phyloP scores from a whole-genome alignment of 495 filamentous ascomycete species.

The Hypomontagnella monticulosa region DNA sequence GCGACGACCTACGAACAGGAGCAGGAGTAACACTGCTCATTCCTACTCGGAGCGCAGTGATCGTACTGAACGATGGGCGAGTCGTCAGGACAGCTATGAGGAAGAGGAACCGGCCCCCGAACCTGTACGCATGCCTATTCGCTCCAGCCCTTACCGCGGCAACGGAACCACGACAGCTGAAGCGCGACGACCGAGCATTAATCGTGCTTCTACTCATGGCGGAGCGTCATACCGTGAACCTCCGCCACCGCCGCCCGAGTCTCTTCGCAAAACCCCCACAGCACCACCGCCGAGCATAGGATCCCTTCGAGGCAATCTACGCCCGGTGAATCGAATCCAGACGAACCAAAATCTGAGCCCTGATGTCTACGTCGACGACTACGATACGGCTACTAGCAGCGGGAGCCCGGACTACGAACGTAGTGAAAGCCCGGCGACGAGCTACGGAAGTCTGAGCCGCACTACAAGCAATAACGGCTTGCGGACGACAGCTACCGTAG shows the following conservation, averaged over 20 bases:
- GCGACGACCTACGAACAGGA: constrained; percentile 48
- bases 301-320: constrained; percentile 52
- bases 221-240: constrained; percentile 46
- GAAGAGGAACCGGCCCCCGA: constrained; percentile 50
- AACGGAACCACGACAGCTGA: constrained; percentile 59
- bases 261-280: constrained; percentile 44
- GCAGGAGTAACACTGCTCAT: constrained; percentile 58
- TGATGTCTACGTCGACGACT: constrained; percentile 71
- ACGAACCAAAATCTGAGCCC: constrained; percentile 65
- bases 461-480: constrained; percentile 59
- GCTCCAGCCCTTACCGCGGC: constrained; percentile 57
- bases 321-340: constrained; percentile 52
- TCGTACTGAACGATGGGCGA: constrained; percentile 46
- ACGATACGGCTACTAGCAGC: constrained; percentile 68
- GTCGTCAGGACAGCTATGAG: constrained; percentile 48
- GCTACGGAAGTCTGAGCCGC: constrained; percentile 67
- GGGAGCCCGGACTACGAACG: constrained; percentile 68
- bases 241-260: constrained; percentile 41
- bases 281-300: constrained; percentile 47
- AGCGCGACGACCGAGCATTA: constrained; percentile 48
- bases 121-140: constrained; percentile 69
- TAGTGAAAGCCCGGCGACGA: constrained; percentile 70
- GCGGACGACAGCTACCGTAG: constrained; percentile 50
- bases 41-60: constrained; percentile 55
- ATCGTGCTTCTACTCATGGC: constrained; percentile 60